Conservation (phyloP, 2,329 filamentous ascomycete species). For the Fusarium sarcochroum region DNA sequence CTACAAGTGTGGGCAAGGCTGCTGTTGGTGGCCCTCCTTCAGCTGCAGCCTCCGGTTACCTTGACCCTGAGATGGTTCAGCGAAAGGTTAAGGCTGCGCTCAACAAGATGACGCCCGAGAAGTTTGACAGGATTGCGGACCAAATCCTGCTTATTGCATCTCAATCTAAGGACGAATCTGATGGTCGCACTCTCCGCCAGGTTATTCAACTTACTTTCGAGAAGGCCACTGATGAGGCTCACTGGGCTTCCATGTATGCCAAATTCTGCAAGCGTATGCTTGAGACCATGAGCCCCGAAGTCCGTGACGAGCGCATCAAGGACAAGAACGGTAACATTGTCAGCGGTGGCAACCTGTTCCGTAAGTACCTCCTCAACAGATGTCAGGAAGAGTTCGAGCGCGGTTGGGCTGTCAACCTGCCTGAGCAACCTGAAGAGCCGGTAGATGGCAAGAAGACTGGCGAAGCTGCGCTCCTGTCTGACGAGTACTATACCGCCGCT, state of each 20-base stretch:
- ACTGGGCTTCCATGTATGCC: slow-evolving; percentile 99
- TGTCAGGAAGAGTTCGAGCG: slow-evolving; percentile 99
- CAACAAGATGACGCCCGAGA: slow-evolving; percentile 99
- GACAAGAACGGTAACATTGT: slow-evolving; percentile 92
- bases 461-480: slow-evolving; percentile 88
- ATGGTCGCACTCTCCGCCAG: slow-evolving; percentile 94
- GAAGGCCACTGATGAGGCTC: slow-evolving; percentile 97
- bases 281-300: slow-evolving; percentile 92
- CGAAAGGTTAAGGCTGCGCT: slow-evolving; percentile 98
- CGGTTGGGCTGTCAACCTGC: slow-evolving; percentile 93
- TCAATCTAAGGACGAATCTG: slow-evolving; percentile 95
- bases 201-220: slow-evolving; percentile 99
- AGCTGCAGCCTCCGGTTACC: slow-evolving; percentile 67
- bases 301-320: slow-evolving; percentile 93
- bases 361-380: slow-evolving; percentile 97
- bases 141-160: slow-evolving; percentile 93
- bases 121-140: slow-evolving; percentile 95
- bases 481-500: slow-evolving; percentile 95
- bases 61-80: slow-evolving; percentile 94
- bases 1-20: slow-evolving; percentile 73
- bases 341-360: slow-evolving; percentile 93
- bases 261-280: slow-evolving; percentile 99
- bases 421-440: slow-evolving; percentile 77
- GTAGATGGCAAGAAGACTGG: slow-evolving; percentile 68
- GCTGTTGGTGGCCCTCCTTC: slow-evolving; percentile 53